Base-by-base conservation (phyloP, 2,329 filamentous ascomycete species). In the Monosporascus sp. region DNA sequence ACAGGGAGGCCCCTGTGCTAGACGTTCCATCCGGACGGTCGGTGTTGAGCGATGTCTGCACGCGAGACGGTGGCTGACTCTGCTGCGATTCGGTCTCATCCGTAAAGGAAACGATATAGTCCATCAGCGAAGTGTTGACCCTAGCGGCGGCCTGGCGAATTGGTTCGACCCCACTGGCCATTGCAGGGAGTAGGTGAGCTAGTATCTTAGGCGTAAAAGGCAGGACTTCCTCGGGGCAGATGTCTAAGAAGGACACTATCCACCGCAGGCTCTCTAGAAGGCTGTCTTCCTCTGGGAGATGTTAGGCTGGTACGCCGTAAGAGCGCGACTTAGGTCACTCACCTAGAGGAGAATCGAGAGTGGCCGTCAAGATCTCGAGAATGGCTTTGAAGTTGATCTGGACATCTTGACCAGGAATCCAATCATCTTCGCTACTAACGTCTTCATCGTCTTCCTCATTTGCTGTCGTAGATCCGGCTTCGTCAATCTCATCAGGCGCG, bases 241-340 rank as follows among this genome's bases (percentile, higher is more conserved):
- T 97, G 58, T 97, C 92, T 61, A 99, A 88, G 68, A 99, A 97
- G 55, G 88, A 89, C 60, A 97, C 91, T 58, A 99, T 91, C 94
- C 94, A 99, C 57, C 90, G 84, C 27, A 99, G 77, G 3, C 92
- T 91, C 50, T 96, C 95, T 39, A 97, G 79, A 45, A 97, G 82
- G 58, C 95, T 92, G 64, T 96, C 90, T 68, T 97, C 91, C 67
- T 97, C 92, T 86, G 67, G 60, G 17, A 37, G 20, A n/a, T 50
- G 51, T 63, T 53, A 64, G 58, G 55, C 37, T 43, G 47, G 44
- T 37, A 43, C 18, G 14, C 44, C 45, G 6, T 50, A 41, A 47
- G 48, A 20, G n/a, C 47, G 39, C 39, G 47, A 52, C 9, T 39
- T 27, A 43, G 47, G 49, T 22, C 39, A 68, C 75, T 62, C 73